A percentile compares a stretch with the other conserved stretches of the same genome.
phyloP scores from a whole-genome alignment of 2,329 filamentous ascomycete genomes.

The Cadophora sp. region DNA sequence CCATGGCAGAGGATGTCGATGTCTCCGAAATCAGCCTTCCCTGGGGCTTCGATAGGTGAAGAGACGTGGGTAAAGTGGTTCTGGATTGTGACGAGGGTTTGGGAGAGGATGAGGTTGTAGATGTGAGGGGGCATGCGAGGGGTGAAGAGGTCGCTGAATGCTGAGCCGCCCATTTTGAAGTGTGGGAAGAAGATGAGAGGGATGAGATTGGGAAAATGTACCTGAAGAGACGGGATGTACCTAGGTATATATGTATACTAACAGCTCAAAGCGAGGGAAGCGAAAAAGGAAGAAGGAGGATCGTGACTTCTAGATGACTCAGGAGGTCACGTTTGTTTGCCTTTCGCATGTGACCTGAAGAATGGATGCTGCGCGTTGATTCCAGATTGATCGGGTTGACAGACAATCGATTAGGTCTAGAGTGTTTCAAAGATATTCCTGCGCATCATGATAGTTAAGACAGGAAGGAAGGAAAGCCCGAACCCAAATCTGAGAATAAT shows the following conservation, averaged over 20 bases:
- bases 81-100: slow-evolving; percentile 55
- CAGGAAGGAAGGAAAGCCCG: not conserved
- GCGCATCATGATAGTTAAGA: not conserved
- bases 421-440: not conserved
- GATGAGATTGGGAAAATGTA: not conserved
- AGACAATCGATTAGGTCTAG: not conserved
- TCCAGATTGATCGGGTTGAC: too few relatives aligned
- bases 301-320: slow-evolving; percentile 2
- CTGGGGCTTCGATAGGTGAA: slow-evolving; percentile 71
- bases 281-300: not conserved
- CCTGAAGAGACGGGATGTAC: too few relatives aligned
- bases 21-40: slow-evolving; percentile 73
- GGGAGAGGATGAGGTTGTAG: slow-evolving; percentile 59
- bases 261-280: not conserved
- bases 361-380: too few relatives aligned
- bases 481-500: not conserved
- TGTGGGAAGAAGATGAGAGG: not conserved
- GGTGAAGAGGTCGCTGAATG: slow-evolving; percentile 63
- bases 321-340: slow-evolving; percentile 6
- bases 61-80: slow-evolving; percentile 61
- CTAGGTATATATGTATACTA: too few relatives aligned
- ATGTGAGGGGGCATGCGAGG: slow-evolving; percentile 68
- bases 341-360: too few relatives aligned
- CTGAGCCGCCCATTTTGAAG: slow-evolving; percentile 68
- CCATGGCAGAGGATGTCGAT: slow-evolving; percentile 71